Conservation (phyloP, 2,329 filamentous ascomycete genomes). For the Paraconiothyrium sp. region DNA sequence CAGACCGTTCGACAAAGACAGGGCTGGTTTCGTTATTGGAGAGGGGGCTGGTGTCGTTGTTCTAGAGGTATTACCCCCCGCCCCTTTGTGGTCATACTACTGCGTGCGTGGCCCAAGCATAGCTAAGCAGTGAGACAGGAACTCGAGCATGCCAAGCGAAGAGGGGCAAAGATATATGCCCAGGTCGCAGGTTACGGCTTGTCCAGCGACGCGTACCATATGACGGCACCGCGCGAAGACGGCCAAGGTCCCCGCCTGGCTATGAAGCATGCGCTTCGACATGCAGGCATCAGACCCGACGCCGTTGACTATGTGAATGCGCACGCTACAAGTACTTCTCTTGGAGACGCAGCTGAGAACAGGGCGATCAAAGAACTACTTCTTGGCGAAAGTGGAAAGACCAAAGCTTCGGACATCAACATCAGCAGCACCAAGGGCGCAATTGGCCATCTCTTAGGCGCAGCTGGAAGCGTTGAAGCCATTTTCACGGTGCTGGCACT, state of each 20-base stretch:
- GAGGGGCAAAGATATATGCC: slow-evolving; percentile 85
- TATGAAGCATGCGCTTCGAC: slow-evolving; percentile 83
- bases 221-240: slow-evolving; percentile 87
- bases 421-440: slow-evolving; percentile 96
- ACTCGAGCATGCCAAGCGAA: slow-evolving; percentile 81
- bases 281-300: slow-evolving; percentile 73
- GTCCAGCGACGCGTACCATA: slow-evolving; percentile 90
- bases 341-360: slow-evolving; percentile 91
- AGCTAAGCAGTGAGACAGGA: slow-evolving; percentile 59
- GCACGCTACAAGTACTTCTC: slow-evolving; percentile 86
- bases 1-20: slow-evolving; percentile 82
- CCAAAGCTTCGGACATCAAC: slow-evolving; percentile 71
- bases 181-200: slow-evolving; percentile 90
- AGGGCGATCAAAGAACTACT: slow-evolving; percentile 81
- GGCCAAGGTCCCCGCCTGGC: slow-evolving; percentile 83
- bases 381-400: slow-evolving; percentile 74
- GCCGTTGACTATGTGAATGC: slow-evolving; percentile 93
- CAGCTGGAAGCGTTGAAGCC: slow-evolving; percentile 89
- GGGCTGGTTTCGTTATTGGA: slow-evolving; percentile 89
- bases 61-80: slow-evolving; percentile 69
- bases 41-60: slow-evolving; percentile 91
- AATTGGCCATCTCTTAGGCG: slow-evolving; percentile 88
- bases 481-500: slow-evolving; percentile 85
- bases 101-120: background rate
- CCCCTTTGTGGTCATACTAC: background rate